Percentiles rank a stretch among this genome's conserved stretches.
Conservation (phyloP, 305 asterid genomes). For the Ilex paraguariensis region DNA sequence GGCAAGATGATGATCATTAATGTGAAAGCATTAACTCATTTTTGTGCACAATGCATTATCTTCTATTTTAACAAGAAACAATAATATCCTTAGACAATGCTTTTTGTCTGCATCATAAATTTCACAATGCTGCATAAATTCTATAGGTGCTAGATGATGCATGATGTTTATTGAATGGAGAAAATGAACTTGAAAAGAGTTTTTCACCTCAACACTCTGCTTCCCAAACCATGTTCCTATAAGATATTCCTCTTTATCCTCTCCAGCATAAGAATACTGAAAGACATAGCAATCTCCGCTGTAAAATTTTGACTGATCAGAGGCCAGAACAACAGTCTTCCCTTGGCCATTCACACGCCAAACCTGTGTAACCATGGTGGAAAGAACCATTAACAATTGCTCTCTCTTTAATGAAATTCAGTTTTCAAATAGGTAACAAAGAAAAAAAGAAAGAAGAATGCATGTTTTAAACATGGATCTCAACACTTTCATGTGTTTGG, state of each 20-base stretch:
- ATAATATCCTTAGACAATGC: not conserved
- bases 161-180: not conserved
- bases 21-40: too few relatives aligned
- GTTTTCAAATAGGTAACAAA: slow-evolving; percentile 1
- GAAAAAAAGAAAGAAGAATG: slow-evolving; percentile 5
- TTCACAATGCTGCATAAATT: too few relatives aligned
- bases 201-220: slow-evolving; percentile 77
- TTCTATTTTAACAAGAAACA: too few relatives aligned
- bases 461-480: slow-evolving; percentile 1
- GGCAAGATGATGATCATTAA: too few relatives aligned
- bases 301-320: slow-evolving; percentile 83
- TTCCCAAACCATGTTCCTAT: slow-evolving; percentile 98
- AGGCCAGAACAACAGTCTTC: slow-evolving; percentile 64
- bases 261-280: slow-evolving; percentile 88
- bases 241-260: slow-evolving; percentile 78
- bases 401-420: slow-evolving; percentile 1
- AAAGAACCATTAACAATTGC: not conserved
- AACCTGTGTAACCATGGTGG: slow-evolving; percentile 43
- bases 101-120: too few relatives aligned
- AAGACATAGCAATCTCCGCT: slow-evolving; percentile 94
- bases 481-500: not conserved
- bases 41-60: too few relatives aligned
- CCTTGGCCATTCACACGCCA: slow-evolving; percentile 81
- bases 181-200: slow-evolving; percentile 14
- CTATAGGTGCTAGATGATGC: not conserved